Evolutionary conservation across 192 early-diverging fungal genomes (phyloP).

Genomic region (Kickxella alabastrina): DNA sequence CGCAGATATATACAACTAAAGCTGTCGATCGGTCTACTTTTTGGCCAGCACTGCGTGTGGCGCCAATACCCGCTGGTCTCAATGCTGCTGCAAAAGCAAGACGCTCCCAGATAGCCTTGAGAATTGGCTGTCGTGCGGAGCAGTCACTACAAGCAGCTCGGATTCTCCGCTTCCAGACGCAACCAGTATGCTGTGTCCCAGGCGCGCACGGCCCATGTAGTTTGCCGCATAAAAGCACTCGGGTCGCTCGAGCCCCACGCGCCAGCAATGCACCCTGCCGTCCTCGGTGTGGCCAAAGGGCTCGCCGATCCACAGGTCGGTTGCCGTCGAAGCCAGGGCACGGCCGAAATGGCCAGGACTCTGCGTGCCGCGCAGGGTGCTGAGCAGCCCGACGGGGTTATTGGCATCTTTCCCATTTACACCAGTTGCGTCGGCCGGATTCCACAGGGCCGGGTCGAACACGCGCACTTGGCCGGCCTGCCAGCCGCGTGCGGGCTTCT

Average conservation of each 20-base stretch:
- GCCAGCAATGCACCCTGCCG: conserved; percentile 40
- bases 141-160: conserved; percentile 24
- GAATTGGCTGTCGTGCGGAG: conserved; percentile 46
- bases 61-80: too few relatives aligned
- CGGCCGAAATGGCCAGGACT: conserved; percentile 52
- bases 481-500: conserved; percentile 38
- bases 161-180: background rate
- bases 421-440: background rate
- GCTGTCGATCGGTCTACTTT: too few relatives aligned
- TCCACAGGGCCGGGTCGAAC: conserved; percentile 34
- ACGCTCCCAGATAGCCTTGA: conserved; percentile 37
- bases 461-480: conserved; percentile 50
- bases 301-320: conserved; percentile 50
- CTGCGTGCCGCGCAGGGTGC: conserved; percentile 31
- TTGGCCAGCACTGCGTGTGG: too few relatives aligned
- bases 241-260: conserved; percentile 4
- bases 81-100: conserved; percentile 5
- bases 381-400: conserved; percentile 17
- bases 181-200: conserved; percentile 21
- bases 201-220: conserved; percentile 14
- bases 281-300: conserved; percentile 39
- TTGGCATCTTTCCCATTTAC: background rate
- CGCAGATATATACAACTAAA: too few relatives aligned
- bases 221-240: conserved; percentile 20
- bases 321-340: conserved; percentile 19